phyloP scores from a whole-genome alignment of 2,329 filamentous ascomycete species.

The Pseudogymnoascus sp. region DNA sequence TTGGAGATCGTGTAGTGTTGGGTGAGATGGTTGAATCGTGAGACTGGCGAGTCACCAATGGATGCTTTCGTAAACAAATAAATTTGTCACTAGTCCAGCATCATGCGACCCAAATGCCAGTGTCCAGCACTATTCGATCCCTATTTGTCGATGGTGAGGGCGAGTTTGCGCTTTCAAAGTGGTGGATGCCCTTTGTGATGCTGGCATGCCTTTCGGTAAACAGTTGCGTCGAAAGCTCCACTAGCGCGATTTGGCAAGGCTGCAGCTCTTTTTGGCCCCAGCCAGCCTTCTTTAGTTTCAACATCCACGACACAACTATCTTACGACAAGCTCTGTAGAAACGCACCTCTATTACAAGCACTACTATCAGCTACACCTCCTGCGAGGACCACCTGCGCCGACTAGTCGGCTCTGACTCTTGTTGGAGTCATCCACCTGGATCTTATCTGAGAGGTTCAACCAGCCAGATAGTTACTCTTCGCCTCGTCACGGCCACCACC shows the following conservation, averaged over 20 bases:
- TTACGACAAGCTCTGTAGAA: neutral
- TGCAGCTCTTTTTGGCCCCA: neutral
- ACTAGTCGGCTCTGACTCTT: neutral
- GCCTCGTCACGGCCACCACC: neutral
- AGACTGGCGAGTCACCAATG: neutral
- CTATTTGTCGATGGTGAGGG: constrained; percentile 2
- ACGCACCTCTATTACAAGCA: neutral
- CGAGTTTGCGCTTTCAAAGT: neutral
- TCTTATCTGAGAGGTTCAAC: neutral
- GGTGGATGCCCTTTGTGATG: neutral
- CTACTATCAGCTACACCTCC: neutral
- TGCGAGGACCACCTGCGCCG: neutral
- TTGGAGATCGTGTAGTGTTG: neutral
- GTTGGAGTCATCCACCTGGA: neutral
- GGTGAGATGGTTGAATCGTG: neutral
- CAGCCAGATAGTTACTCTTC: neutral
- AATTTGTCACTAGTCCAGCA: constrained; percentile 2
- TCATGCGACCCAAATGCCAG: constrained; percentile 5
- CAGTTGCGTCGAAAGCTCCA: constrained; percentile 4
- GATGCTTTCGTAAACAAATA: neutral
- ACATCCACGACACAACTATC: neutral
- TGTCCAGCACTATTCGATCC: constrained; percentile 6
- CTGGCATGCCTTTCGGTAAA: constrained; percentile 1
- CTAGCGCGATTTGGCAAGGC: constrained; percentile 7
- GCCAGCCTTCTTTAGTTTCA: neutral